These are phyloP conservation scores for Phaeoacremonium minimum DNA, from an alignment of 2,329 filamentous ascomycete genomes.

Conservation along the genomic window DNA sequence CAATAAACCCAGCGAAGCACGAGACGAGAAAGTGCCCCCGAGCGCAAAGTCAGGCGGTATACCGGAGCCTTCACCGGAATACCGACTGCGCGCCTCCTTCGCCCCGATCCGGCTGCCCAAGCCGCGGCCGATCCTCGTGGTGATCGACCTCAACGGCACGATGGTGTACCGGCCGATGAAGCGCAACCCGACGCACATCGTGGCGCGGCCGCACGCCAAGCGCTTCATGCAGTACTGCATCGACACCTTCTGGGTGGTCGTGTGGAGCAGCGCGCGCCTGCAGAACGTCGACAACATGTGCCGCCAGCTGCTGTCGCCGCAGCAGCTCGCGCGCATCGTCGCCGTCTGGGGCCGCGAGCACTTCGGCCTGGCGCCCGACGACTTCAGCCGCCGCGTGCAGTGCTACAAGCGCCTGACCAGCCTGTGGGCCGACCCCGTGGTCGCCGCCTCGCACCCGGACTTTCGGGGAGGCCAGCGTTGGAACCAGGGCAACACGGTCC, in stretches of 20 bases:
- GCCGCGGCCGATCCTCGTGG: slow-evolving; percentile 67
- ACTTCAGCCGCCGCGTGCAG: slow-evolving; percentile 71
- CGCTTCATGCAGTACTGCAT: slow-evolving; percentile 73
- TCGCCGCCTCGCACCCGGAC: slow-evolving; percentile 40
- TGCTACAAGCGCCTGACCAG: slow-evolving; percentile 81
- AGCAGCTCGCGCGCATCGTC: slow-evolving; percentile 52
- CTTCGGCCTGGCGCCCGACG: slow-evolving; percentile 58
- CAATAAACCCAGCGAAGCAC: slow-evolving; percentile 8
- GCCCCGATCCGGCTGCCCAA: slow-evolving; percentile 32
- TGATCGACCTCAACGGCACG: slow-evolving; percentile 93
- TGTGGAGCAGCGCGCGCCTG: slow-evolving; percentile 85
- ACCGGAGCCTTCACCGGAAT: slow-evolving; percentile 56
- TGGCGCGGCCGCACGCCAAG: slow-evolving; percentile 62
- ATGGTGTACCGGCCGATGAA: slow-evolving; percentile 67
- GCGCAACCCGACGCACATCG: slow-evolving; percentile 46
- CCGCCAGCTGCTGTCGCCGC: slow-evolving; percentile 52
- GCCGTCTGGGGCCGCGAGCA: slow-evolving; percentile 76
- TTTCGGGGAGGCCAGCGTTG: slow-evolving; percentile 44
- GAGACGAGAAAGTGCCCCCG: slow-evolving; percentile 18
- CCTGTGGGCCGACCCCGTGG: slow-evolving; percentile 58
- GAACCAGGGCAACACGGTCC: slow-evolving; percentile 80
- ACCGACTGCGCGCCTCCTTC: slow-evolving; percentile 51
- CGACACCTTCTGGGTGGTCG: slow-evolving; percentile 70
- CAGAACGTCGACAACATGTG: slow-evolving; percentile 70
- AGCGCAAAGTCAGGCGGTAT: slow-evolving; percentile 48